phyloP scores from a whole-genome alignment of 2,329 filamentous ascomycete genomes.

The Cercospora beticola region DNA sequence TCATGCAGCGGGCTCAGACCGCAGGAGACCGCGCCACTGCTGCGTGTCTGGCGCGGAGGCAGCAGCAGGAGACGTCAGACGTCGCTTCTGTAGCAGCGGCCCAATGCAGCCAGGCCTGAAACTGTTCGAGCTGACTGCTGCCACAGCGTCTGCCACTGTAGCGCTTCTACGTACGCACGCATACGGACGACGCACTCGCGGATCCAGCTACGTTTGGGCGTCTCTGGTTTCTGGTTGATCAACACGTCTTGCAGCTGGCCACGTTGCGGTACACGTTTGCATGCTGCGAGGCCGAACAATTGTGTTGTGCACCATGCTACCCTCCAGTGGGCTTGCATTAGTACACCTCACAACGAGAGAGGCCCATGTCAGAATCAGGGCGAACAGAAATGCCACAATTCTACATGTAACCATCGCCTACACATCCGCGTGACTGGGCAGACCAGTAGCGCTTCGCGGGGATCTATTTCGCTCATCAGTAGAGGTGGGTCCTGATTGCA shows the following conservation, averaged over 20 bases:
- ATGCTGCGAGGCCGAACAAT: constrained; percentile 4
- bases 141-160: constrained; percentile 20
- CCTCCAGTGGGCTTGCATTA: constrained; percentile 14
- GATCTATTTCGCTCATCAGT: constrained; percentile 8
- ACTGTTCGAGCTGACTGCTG: constrained; percentile 3
- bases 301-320: constrained; percentile 9
- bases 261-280: constrained; percentile 13
- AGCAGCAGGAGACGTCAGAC: constrained; percentile 1
- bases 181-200: constrained; percentile 20
- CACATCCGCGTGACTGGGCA: constrained; percentile 22
- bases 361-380: not conserved
- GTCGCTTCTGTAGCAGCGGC: constrained; percentile 12
- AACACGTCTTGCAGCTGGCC: constrained; percentile 5
- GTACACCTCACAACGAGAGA: not conserved
- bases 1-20: not conserved
- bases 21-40: not conserved
- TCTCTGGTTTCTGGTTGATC: constrained; percentile 1
- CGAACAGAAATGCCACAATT: constrained; percentile 10
- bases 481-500: constrained; percentile 13
- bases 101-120: constrained; percentile 12
- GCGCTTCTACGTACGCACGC: not conserved
- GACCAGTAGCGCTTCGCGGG: not conserved
- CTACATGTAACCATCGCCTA: constrained; percentile 12
- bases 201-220: constrained; percentile 3
- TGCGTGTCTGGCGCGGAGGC: not conserved